Conservation (phyloP, 1,284 basidiomycete genomes). For the Spongispora temasekensis region DNA sequence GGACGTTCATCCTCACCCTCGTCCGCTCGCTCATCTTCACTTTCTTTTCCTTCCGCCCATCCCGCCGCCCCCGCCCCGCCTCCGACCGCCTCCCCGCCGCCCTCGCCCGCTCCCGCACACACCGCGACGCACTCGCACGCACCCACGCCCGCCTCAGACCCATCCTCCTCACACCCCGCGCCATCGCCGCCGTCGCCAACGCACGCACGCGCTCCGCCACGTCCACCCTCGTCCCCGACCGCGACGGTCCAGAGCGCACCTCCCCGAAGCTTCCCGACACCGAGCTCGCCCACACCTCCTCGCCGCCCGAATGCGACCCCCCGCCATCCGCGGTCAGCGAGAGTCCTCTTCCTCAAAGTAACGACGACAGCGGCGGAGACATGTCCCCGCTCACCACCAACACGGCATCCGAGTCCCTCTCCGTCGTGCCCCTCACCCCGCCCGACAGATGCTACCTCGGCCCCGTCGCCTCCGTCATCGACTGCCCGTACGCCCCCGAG, state of each 20-base stretch:
- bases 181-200: conserved; percentile 8
- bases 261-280: conserved; percentile 22
- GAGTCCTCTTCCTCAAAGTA: no score
- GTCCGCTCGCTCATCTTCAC: conserved; percentile 30
- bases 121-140: background rate
- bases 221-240: conserved; percentile 14
- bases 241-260: conserved; percentile 16
- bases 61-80: conserved; percentile 15
- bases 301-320: no score
- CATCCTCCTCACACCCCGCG: conserved; percentile 24
- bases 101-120: no score
- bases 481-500: conserved; percentile 24
- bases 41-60: conserved; percentile 18
- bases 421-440: conserved; percentile 26
- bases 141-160: conserved; percentile 21
- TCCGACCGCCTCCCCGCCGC: conserved; percentile 8
- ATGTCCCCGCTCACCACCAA: conserved; percentile 14
- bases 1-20: conserved; percentile 32
- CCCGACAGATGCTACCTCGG: conserved; percentile 29
- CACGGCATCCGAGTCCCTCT: conserved; percentile 7
- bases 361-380: no score
- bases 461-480: conserved; percentile 16
- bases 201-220: conserved; percentile 13
- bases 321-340: no score
- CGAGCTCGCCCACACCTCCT: conserved; percentile 20